Base-by-base conservation (phyloP, 805 yeast genomes). In the Kluyveromyces wickerhamii region DNA sequence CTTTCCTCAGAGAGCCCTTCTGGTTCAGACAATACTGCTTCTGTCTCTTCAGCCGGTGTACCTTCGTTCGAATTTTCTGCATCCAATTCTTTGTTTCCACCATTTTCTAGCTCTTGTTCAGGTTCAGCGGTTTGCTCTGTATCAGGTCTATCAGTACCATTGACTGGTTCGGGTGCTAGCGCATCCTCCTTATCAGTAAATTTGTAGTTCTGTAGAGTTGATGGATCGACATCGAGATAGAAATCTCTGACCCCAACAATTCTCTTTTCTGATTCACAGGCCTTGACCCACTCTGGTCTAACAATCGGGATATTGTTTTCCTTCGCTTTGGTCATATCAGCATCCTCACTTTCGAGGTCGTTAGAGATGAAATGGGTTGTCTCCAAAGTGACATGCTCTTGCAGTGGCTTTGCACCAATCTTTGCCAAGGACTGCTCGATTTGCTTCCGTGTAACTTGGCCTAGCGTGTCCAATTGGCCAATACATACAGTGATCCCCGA, bases 251-350 rank as follows among this genome's bases (percentile, higher is more conserved):
- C 98, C 18, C 97, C 96, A 27, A 88, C 94, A 37, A 92, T 78
- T 51, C 95, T 65, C 47, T 92, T 74, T 52, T 88, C 96, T 27
- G 70, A 58, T 48, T 84, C 94, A 63, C 97, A 92, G 1, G 96
- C 96, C 58, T 82, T 80, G 38, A 92, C 65, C 97, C 97, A 92
- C 56, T 92, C 96, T 0, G 98, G 97, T 57, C 95, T 73, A 18
- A 92, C 88, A 25, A 92, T 74, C 2, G 98, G 98, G 37, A 92
- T 86, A 53, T 87, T 92, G 64, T 76, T 73, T 35, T 80, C 87
- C 41, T 71, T 69, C 1, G 97, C 98, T 53, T 76, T 79, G 42
- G 77, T 67, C 63, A 74, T 82, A 57, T 84, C 88, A 14, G 42
- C 49, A 41, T 56, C 59, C 8, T 50, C 54, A 30, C 51, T 45